phyloP scores from a whole-genome alignment of 2,329 filamentous ascomycete genomes.

The Epichloe elymi region DNA sequence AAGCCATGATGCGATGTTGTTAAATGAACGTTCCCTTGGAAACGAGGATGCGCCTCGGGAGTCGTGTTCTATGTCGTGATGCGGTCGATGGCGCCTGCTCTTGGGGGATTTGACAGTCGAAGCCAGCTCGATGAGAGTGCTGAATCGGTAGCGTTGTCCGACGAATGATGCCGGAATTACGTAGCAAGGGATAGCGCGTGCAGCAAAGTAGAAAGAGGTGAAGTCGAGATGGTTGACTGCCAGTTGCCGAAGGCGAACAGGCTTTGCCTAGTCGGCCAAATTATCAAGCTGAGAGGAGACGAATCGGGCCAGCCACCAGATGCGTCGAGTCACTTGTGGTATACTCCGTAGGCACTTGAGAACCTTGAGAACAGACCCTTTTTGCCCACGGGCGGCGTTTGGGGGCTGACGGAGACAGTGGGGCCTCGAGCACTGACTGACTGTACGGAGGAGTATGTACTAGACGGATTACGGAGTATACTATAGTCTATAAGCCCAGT shows the following conservation, averaged over 20 bases:
- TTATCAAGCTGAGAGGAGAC: neutral
- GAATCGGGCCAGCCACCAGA: neutral
- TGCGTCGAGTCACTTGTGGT: neutral
- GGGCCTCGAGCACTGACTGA: neutral
- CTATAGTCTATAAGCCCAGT: too few relatives aligned
- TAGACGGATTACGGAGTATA: neutral
- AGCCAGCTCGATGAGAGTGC: neutral
- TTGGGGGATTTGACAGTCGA: neutral
- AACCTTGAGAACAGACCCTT: neutral
- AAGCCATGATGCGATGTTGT: slow-evolving; percentile 8
- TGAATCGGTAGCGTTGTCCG: neutral
- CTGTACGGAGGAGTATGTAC: neutral
- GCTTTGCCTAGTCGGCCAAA: neutral
- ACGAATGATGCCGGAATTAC: neutral
- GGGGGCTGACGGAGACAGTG: neutral
- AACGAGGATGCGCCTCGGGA: neutral
- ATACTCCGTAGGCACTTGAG: neutral
- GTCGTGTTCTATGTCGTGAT: neutral
- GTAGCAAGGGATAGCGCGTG: neutral
- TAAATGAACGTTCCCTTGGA: neutral
- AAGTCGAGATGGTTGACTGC: neutral
- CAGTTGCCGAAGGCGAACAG: neutral
- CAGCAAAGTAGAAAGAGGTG: neutral
- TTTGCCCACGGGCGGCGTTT: neutral
- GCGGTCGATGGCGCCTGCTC: neutral